Evolutionary conservation across 208 protist genomes (phyloP).

Genomic region (Trypanosomatidae sp.): DNA sequence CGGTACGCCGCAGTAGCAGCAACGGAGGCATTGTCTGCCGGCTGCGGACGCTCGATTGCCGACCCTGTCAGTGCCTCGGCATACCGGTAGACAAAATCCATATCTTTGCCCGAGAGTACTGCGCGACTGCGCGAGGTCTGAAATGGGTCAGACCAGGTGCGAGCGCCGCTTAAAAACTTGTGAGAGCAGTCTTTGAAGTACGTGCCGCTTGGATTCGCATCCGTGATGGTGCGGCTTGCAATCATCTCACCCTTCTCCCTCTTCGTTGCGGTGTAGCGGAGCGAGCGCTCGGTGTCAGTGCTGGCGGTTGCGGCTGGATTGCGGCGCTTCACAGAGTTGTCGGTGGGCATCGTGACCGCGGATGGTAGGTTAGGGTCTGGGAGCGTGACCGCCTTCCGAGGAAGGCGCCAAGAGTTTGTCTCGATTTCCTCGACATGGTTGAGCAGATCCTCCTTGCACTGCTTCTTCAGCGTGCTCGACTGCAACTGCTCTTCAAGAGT

Average conservation of each 20-base stretch:
- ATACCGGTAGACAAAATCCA: constrained; percentile 86
- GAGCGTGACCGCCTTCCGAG: constrained; percentile 53
- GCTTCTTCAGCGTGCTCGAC: constrained; percentile 51
- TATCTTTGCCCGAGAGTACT: constrained; percentile 59
- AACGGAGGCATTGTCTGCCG: constrained; percentile 28
- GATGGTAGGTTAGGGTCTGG: constrained; percentile 45
- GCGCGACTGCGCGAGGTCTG: constrained; percentile 45
- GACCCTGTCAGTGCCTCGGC: constrained; percentile 50
- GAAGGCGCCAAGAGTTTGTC: constrained; percentile 46
- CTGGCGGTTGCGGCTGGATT: constrained; percentile 4
- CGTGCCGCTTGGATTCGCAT: constrained; percentile 6
- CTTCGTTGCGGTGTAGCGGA: constrained; percentile 31
- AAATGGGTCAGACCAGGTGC: constrained; percentile 47
- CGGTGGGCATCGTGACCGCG: constrained; percentile 34
- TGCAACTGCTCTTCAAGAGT: constrained; percentile 67
- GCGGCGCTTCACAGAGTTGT: constrained; percentile 29
- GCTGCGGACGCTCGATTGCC: constrained; percentile 35
- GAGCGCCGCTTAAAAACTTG: constrained; percentile 16
- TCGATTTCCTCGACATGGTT: constrained; percentile 67
- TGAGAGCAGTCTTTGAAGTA: constrained; percentile 70
- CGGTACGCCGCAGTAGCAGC: constrained; percentile 69
- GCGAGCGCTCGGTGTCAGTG: constrained; percentile 15
- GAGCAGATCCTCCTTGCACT: constrained; percentile 72
- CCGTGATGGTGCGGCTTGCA: constrained; percentile 5
- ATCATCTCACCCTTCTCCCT: constrained; percentile 21